phyloP scores from a whole-genome alignment of 1,284 basidiomycete genomes.

The Sporisorium reilianum region DNA sequence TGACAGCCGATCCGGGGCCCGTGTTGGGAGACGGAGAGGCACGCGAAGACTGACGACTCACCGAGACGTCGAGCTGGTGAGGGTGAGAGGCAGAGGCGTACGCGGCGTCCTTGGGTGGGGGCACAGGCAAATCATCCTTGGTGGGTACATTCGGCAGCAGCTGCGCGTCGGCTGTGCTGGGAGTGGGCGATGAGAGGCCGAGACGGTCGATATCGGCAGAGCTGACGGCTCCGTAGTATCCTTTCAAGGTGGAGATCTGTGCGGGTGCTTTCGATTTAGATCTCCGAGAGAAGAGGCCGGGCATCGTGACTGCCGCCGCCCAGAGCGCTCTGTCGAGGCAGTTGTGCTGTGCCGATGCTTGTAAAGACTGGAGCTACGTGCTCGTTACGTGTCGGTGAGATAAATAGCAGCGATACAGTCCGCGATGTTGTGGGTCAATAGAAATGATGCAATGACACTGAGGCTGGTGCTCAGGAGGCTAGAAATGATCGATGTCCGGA shows the following conservation, averaged over 20 bases:
- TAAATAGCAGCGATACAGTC: background rate
- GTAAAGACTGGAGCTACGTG: background rate
- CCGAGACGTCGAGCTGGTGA: slow-evolving; percentile 3
- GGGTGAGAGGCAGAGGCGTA: background rate
- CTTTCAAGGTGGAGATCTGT: slow-evolving; percentile 7
- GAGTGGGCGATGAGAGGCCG: slow-evolving; percentile 38
- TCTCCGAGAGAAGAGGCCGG: slow-evolving; percentile 41
- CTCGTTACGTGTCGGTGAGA: background rate
- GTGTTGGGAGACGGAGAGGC: slow-evolving; percentile 2
- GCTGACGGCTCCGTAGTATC: slow-evolving; percentile 28
- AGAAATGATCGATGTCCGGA: background rate
- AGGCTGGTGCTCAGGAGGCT: background rate
- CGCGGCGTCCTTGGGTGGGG: slow-evolving; percentile 20
- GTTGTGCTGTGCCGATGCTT: background rate
- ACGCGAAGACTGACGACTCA: slow-evolving; percentile 8
- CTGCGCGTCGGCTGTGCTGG: slow-evolving; percentile 42
- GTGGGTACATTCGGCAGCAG: slow-evolving; percentile 38
- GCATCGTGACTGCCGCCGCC: slow-evolving; percentile 26
- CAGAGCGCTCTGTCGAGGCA: slow-evolving; percentile 2
- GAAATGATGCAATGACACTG: background rate
- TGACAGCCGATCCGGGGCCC: background rate
- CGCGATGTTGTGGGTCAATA: background rate
- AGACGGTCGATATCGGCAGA: slow-evolving; percentile 43
- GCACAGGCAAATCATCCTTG: slow-evolving; percentile 38
- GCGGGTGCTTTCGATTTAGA: slow-evolving; percentile 19